A percentile compares a stretch with the other conserved stretches of the same genome.
phyloP scores from a whole-genome alignment of 768 basidiomycete genomes.

The Pholiota conissans region DNA sequence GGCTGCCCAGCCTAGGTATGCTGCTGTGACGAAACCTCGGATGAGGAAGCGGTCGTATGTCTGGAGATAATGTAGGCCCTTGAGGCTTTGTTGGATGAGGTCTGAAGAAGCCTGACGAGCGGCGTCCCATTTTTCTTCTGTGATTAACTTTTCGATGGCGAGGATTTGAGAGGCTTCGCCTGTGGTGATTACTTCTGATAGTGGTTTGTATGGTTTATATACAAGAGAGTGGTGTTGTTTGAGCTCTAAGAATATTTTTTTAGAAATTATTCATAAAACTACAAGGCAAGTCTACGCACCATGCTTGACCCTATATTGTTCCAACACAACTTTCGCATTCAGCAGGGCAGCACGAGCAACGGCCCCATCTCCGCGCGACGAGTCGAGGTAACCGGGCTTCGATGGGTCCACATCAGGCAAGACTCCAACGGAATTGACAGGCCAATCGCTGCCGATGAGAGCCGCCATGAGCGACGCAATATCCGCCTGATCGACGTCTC shows the following conservation, averaged over 20 bases:
- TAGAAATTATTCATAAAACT: neutral
- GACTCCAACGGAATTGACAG: constrained; percentile 81
- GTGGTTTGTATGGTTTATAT: constrained; percentile 59
- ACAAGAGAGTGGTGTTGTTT: constrained; percentile 58
- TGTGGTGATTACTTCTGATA: constrained; percentile 34
- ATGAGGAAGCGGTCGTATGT: constrained; percentile 82
- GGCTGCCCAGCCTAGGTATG: constrained; percentile 79
- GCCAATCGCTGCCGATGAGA: constrained; percentile 71
- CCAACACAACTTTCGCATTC: constrained; percentile 66
- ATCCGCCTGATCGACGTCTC: constrained; percentile 85
- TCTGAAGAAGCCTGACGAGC: constrained; percentile 49
- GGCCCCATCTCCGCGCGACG: constrained; percentile 43
- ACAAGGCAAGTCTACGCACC: constrained; percentile 41
- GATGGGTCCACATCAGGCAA: constrained; percentile 72
- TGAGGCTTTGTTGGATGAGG: constrained; percentile 53
- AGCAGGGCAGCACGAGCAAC: constrained; percentile 57
- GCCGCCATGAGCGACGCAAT: constrained; percentile 77
- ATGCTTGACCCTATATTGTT: constrained; percentile 78
- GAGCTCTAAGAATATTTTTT: constrained; percentile 41
- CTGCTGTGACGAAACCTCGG: constrained; percentile 63
- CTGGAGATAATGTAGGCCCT: constrained; percentile 76
- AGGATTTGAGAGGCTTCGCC: constrained; percentile 33
- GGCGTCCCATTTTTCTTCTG: constrained; percentile 40
- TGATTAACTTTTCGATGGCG: constrained; percentile 48
- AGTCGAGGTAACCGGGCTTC: constrained; percentile 56